These are phyloP conservation scores for Rhazya stricta DNA, from an alignment of 257 asterid genomes.

Conservation along the genomic window DNA sequence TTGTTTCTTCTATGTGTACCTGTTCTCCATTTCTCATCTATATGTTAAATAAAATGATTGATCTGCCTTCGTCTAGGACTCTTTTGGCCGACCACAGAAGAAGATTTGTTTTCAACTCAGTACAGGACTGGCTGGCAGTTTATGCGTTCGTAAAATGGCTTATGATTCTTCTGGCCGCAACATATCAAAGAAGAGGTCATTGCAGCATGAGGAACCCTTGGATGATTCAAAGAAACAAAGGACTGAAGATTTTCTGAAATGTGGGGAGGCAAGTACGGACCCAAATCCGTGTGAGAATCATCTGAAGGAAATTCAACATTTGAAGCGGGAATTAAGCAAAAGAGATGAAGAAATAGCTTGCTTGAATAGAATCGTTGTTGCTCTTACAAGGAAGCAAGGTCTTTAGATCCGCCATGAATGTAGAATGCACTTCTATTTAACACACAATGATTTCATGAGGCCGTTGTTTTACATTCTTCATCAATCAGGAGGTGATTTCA, in stretches of 20 bases:
- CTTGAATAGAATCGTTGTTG: slow-evolving; percentile 61
- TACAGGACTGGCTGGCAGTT: slow-evolving; percentile 35
- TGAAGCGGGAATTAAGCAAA: slow-evolving; percentile 48
- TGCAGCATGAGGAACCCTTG: slow-evolving; percentile 31
- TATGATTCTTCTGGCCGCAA: slow-evolving; percentile 10
- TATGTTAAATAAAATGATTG: too few relatives aligned
- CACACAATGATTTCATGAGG: background rate
- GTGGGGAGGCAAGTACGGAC: slow-evolving; percentile 20
- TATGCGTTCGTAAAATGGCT: slow-evolving; percentile 45
- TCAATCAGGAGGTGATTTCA: background rate
- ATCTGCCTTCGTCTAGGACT: slow-evolving; percentile 45
- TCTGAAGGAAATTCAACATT: slow-evolving; percentile 49
- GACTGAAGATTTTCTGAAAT: slow-evolving; percentile 22
- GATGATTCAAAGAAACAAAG: slow-evolving; percentile 36
- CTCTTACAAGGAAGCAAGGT: slow-evolving; percentile 78
- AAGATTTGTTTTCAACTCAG: slow-evolving; percentile 40
- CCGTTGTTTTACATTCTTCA: background rate
- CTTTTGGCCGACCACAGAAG: slow-evolving; percentile 59
- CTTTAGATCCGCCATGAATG: slow-evolving; percentile 30
- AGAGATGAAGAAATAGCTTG: slow-evolving; percentile 63
- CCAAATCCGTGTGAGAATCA: slow-evolving; percentile 33
- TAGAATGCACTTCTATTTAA: background rate
- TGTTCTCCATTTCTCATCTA: background rate
- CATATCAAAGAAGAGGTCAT: slow-evolving; percentile 43
- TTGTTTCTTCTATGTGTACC: background rate